Evolutionary conservation across 1,139 yeast genomes (phyloP).

Genomic region (Zygoascus hellenicus): DNA sequence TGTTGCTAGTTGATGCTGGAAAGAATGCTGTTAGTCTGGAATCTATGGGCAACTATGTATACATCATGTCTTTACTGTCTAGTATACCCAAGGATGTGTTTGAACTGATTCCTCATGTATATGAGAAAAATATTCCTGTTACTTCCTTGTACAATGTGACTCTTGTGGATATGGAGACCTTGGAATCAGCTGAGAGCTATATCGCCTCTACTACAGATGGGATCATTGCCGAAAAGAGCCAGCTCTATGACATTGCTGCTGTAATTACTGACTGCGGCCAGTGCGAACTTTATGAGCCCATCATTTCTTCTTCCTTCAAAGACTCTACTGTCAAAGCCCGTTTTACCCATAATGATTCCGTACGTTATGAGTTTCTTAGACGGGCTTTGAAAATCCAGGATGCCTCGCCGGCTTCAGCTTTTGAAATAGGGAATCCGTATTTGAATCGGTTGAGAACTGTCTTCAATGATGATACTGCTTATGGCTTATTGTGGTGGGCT

Average conservation of each 20-base stretch:
- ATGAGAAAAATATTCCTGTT: conserved; percentile 30
- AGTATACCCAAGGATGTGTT: conserved; percentile 39
- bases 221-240: conserved; percentile 50
- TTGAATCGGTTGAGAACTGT: conserved; percentile 7
- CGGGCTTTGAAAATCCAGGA: conserved; percentile 24
- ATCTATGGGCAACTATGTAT: conserved; percentile 35
- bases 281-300: conserved; percentile 3
- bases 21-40: background rate
- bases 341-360: conserved; percentile 27
- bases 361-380: conserved; percentile 27
- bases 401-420: conserved; percentile 2
- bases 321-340: conserved; percentile 9
- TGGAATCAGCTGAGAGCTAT: conserved; percentile 32
- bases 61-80: conserved; percentile 45
- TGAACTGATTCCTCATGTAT: conserved; percentile 21
- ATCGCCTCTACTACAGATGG: conserved; percentile 72
- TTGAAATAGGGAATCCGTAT: conserved; percentile 2
- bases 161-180: conserved; percentile 44
- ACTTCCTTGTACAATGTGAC: conserved; percentile 63
- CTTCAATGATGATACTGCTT: conserved; percentile 15
- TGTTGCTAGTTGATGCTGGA: conserved; percentile 47
- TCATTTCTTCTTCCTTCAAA: background rate
- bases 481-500: conserved; percentile 76
- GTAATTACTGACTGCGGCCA: conserved; percentile 11
- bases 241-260: conserved; percentile 47